A percentile compares a stretch with the other conserved stretches of the same genome.
phyloP scores from a whole-genome alignment of 2,329 filamentous ascomycete genomes.

The Fusarium drepaniforme region DNA sequence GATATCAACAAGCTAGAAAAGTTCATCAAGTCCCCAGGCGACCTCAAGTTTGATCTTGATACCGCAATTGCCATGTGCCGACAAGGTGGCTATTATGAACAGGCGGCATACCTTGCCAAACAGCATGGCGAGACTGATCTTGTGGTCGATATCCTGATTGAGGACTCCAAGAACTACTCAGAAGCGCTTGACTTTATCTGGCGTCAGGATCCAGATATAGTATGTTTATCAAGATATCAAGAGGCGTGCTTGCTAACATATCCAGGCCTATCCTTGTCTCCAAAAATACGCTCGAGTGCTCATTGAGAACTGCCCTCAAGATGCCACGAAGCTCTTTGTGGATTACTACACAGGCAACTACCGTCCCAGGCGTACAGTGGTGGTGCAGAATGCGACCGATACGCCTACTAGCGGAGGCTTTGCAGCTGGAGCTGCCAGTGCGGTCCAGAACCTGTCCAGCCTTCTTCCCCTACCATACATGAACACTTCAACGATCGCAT shows the following conservation, averaged over 20 bases:
- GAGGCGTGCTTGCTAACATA: conserved; percentile 46
- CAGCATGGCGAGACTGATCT: conserved; percentile 95
- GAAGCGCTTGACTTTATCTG: conserved; percentile 94
- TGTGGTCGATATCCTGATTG: conserved; percentile 95
- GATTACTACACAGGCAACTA: conserved; percentile 95
- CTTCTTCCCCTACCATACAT: conserved; percentile 89
- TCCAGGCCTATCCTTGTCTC: conserved; percentile 83
- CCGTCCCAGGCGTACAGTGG: conserved; percentile 74
- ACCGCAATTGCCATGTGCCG: conserved; percentile 98
- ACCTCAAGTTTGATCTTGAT: conserved; percentile 96
- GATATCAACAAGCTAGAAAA: conserved; percentile 96
- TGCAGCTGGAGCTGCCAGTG: conserved; percentile 73
- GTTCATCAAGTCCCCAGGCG: conserved; percentile 95
- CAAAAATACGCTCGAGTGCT: conserved; percentile 96
- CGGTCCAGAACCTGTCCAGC: conserved; percentile 87
- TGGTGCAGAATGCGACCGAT: conserved; percentile 50
- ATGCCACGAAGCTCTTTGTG: conserved; percentile 89
- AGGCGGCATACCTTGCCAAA: conserved; percentile 94
- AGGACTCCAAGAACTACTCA: conserved; percentile 90
- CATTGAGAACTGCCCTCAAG: conserved; percentile 84
- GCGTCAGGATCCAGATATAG: conserved; percentile 82
- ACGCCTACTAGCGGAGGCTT: conserved; percentile 58
- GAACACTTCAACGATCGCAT: conserved; percentile 70
- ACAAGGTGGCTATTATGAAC: conserved; percentile 96
- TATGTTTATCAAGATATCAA: conserved; percentile 55